Percentiles rank a stretch among this genome's conserved stretches.
Evolutionary conservation across 208 protist genomes (phyloP).

Genomic region (Trichomonas vaginalis): DNA sequence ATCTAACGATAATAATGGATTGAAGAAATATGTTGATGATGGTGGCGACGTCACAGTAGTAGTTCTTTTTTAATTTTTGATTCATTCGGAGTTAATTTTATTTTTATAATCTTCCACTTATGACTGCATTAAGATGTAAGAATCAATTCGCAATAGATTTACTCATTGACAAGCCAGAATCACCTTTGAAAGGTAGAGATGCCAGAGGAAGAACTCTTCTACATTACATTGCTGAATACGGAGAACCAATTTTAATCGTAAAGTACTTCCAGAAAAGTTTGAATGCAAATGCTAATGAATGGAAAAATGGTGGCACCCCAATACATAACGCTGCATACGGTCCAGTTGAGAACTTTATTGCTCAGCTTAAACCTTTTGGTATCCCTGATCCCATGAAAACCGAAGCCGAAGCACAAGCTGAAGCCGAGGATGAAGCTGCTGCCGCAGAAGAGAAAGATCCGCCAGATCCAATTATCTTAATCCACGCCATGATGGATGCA

Average conservation of each 20-base stretch:
- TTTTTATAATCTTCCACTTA: background rate
- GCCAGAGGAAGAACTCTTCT: background rate
- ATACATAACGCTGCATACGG: background rate
- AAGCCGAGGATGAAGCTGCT: background rate
- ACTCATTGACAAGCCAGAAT: background rate
- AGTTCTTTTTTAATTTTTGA: background rate
- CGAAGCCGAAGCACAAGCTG: background rate
- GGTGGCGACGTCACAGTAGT: background rate
- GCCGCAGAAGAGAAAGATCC: background rate
- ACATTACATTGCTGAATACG: background rate
- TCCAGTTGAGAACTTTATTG: background rate
- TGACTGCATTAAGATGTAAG: background rate
- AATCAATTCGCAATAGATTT: background rate
- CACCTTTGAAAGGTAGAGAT: background rate
- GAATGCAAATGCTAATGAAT: background rate
- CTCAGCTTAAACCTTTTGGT: background rate
- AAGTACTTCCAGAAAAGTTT: background rate
- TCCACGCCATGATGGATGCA: background rate
- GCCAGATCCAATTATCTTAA: background rate
- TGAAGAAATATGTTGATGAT: slow-evolving; percentile 9
- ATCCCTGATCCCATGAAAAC: background rate
- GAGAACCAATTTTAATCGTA: background rate
- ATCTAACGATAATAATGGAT: background rate
- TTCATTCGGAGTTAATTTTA: background rate
- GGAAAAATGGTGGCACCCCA: background rate